Evolutionary conservation across 148 eudicot species (phyloP).

Genomic region (Camellia sinensis): DNA sequence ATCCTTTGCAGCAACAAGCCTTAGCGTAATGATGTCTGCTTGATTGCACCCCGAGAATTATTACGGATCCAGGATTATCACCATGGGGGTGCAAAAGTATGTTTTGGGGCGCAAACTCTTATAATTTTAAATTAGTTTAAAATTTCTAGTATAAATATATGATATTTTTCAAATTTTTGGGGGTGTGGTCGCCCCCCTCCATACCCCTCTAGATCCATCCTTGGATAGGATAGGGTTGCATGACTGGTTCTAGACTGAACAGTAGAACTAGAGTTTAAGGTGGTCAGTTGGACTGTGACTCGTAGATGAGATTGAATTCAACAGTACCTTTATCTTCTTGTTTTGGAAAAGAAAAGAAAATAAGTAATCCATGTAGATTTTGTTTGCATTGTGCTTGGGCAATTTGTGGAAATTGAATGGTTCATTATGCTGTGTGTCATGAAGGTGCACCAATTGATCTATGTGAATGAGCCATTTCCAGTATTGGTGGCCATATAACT

Average conservation of each 20-base stretch:
- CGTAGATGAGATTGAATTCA: neutral
- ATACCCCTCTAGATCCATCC: no score
- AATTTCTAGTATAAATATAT: no score
- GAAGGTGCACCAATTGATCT: neutral
- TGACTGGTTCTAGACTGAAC: neutral
- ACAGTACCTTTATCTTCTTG: neutral
- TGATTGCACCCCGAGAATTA: neutral
- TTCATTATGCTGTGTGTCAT: neutral
- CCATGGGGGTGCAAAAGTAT: no score
- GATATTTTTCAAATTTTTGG: no score
- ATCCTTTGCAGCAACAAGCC: neutral
- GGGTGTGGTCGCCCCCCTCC: no score
- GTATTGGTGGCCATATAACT: neutral
- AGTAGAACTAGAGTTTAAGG: neutral
- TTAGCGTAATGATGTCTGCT: neutral
- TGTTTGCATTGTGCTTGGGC: neutral
- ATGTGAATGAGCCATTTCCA: neutral
- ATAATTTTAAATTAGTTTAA: no score
- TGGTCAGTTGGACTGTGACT: neutral
- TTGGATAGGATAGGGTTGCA: no score
- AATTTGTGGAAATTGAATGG: neutral
- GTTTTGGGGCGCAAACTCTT: no score
- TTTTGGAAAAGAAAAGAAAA: neutral
- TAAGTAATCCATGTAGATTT: neutral
- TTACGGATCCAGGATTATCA: no score